Conservation (phyloP, 208 protist species). For the Trypanosoma grayi region DNA sequence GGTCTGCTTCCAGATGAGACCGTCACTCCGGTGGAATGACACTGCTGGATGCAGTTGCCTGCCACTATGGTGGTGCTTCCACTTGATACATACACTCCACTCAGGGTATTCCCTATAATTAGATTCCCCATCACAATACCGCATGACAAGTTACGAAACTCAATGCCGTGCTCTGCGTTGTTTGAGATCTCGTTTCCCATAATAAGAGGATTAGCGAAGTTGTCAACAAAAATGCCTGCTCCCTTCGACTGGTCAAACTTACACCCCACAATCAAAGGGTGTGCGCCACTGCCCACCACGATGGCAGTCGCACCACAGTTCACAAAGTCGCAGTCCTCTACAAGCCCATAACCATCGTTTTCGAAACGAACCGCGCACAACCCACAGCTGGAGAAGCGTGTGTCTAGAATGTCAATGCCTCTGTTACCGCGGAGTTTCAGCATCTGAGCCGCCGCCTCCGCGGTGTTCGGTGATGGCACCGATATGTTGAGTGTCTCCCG, state of each 20-base stretch:
- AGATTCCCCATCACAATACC: constrained; percentile 80
- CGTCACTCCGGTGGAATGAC: constrained; percentile 39
- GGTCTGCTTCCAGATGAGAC: constrained; percentile 45
- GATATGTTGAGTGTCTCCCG: constrained; percentile 6
- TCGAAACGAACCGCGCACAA: constrained; percentile 79
- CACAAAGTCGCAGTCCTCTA: constrained; percentile 81
- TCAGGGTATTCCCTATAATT: constrained; percentile 48
- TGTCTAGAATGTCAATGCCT: constrained; percentile 71
- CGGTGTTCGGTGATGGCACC: not conserved
- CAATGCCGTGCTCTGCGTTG: constrained; percentile 56
- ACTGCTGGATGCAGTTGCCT: constrained; percentile 63
- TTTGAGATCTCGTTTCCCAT: constrained; percentile 76
- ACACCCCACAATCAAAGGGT: constrained; percentile 83
- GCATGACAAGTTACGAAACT: constrained; percentile 44
- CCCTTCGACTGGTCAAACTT: constrained; percentile 60
- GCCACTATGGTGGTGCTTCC: constrained; percentile 54
- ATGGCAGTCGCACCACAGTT: constrained; percentile 69
- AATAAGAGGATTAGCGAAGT: constrained; percentile 83
- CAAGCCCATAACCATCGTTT: constrained; percentile 61
- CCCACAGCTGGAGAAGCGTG: constrained; percentile 70
- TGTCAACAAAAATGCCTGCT: constrained; percentile 59
- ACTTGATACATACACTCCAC: constrained; percentile 45
- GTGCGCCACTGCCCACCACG: constrained; percentile 63
- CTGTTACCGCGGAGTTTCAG: constrained; percentile 55
- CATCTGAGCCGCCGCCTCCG: constrained; percentile 20